Evolutionary conservation across 2,329 filamentous ascomycete species (phyloP).

Genomic region (Knoxdaviesia proteae): DNA sequence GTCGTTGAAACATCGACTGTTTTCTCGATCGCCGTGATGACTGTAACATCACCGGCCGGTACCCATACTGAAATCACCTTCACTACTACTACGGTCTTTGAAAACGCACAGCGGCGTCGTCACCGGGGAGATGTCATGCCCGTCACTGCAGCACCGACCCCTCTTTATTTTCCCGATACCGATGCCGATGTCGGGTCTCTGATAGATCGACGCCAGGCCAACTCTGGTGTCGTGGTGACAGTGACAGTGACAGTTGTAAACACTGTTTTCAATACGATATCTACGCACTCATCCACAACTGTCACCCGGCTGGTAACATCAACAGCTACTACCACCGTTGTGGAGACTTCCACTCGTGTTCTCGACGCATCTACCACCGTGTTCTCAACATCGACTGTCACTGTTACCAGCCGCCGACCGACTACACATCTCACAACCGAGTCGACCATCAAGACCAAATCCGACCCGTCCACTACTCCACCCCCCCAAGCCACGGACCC

Average conservation of each 20-base stretch:
- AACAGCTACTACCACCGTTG: no score
- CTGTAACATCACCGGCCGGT: not conserved
- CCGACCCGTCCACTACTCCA: not conserved
- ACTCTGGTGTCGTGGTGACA: not conserved
- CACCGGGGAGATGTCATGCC: not conserved
- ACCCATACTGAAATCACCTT: slow-evolving; percentile 2
- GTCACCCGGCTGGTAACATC: no score
- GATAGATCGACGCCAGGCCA: not conserved
- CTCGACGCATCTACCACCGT: not conserved
- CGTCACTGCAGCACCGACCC: not conserved
- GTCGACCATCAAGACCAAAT: not conserved
- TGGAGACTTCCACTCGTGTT: not conserved
- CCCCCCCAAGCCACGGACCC: not conserved
- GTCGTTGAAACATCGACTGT: slow-evolving; percentile 1
- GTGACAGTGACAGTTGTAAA: not conserved
- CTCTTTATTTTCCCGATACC: not conserved
- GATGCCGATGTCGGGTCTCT: not conserved
- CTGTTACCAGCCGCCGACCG: not conserved
- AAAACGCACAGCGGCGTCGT: not conserved
- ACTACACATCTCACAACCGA: not conserved
- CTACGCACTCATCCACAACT: not conserved
- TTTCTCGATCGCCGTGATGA: slow-evolving; percentile 1
- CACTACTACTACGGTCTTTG: not conserved
- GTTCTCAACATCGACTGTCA: not conserved
- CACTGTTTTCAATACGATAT: not conserved